Conservation (phyloP, 345 rosid genomes). For the Fremontodendron californicum region DNA sequence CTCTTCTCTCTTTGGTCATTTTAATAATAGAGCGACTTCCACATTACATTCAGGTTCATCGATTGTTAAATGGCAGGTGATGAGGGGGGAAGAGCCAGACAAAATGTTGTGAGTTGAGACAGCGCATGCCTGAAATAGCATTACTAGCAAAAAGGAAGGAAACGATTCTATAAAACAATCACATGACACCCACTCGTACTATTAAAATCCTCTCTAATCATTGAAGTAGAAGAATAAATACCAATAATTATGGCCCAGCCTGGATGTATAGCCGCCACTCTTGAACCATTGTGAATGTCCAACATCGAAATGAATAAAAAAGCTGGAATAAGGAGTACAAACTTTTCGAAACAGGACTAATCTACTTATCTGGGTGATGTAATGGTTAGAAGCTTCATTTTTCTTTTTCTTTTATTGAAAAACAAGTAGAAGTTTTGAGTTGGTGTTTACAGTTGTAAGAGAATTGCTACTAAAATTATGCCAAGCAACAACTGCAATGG, state of each 20-base stretch:
- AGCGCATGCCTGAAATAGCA: not conserved
- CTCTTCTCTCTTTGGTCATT: no score
- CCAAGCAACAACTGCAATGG: conserved; percentile 18
- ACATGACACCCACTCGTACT: not conserved
- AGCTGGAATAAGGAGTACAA: not conserved
- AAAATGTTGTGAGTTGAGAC: not conserved
- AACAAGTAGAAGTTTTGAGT: not conserved
- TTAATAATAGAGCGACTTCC: not conserved
- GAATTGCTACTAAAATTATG: conserved; percentile 8
- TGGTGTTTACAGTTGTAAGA: conserved; percentile 9
- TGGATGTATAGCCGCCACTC: not conserved
- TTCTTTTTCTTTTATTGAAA: no score
- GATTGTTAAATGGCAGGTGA: not conserved
- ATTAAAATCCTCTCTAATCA: not conserved
- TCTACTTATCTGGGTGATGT: not conserved
- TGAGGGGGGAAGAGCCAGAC: not conserved
- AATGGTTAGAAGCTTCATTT: not conserved
- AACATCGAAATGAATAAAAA: not conserved
- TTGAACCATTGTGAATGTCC: not conserved
- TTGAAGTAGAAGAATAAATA: not conserved
- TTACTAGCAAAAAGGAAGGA: not conserved
- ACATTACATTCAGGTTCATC: not conserved
- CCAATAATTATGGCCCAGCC: not conserved
- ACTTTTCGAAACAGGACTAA: not conserved
- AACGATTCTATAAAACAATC: not conserved